These are phyloP conservation scores for Ottelia alismoides DNA, from an alignment of 106 monocot genomes.

Conservation along the genomic window DNA sequence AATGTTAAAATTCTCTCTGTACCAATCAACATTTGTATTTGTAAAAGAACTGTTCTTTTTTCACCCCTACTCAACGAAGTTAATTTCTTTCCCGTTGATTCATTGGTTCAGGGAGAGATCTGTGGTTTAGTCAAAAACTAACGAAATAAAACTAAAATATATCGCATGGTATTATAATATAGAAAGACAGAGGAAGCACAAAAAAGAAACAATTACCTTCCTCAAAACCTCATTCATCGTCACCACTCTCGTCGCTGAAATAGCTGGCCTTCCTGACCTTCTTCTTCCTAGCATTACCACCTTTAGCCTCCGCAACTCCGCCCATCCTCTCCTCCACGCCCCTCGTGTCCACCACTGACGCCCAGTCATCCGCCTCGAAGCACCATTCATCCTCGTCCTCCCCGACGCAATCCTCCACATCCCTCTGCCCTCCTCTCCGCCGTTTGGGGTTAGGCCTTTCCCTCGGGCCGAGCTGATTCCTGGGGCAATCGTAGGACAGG, in stretches of 20 bases:
- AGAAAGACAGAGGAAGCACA: too few relatives aligned
- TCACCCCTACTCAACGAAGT: too few relatives aligned
- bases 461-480: slow-evolving; percentile 72
- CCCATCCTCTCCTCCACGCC: slow-evolving; percentile 49
- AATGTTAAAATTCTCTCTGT: too few relatives aligned
- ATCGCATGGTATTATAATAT: too few relatives aligned
- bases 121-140: too few relatives aligned
- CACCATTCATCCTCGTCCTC: slow-evolving; percentile 20
- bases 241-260: slow-evolving; percentile 95
- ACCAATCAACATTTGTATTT: too few relatives aligned
- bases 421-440: slow-evolving; percentile 13
- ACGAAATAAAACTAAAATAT: too few relatives aligned
- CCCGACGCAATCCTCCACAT: slow-evolving; percentile 1
- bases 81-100: too few relatives aligned
- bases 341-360: slow-evolving; percentile 82
- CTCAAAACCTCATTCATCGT: slow-evolving; percentile 65
- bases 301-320: slow-evolving; percentile 9
- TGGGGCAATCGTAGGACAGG: slow-evolving; percentile 80
- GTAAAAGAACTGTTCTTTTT: too few relatives aligned
- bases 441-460: slow-evolving; percentile 56
- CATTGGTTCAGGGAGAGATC: too few relatives aligned
- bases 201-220: background rate
- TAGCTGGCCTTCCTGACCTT: slow-evolving; percentile 65
- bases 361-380: slow-evolving; percentile 79
- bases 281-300: background rate